These are phyloP conservation scores for Geosmithia morbida DNA, from an alignment of 2,329 filamentous ascomycete genomes.

Conservation along the genomic window DNA sequence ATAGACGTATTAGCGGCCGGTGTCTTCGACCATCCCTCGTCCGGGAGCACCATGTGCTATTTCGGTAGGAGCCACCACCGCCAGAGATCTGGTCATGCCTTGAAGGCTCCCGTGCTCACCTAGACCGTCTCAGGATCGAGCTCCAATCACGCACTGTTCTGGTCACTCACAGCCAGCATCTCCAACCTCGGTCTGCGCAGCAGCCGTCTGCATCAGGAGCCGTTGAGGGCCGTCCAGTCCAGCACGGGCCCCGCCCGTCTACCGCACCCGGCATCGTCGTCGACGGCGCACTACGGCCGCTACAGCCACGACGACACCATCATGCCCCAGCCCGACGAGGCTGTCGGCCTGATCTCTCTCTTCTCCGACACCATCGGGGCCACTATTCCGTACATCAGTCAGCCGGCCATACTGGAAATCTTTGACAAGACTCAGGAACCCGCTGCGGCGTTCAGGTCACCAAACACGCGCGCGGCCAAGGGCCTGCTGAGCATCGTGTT, in stretches of 20 bases:
- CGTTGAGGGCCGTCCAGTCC: constrained; percentile 1
- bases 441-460: neutral
- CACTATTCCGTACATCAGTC: constrained; percentile 9
- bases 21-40: constrained; percentile 12
- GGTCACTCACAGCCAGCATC: constrained; percentile 10
- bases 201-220: constrained; percentile 4
- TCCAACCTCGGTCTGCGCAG: constrained; percentile 9
- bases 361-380: constrained; percentile 15
- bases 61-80: no score
- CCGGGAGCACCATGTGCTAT: constrained; percentile 10
- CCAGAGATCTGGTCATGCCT: neutral
- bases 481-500: constrained; percentile 12
- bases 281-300: neutral
- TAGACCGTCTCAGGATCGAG: constrained; percentile 9
- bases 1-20: constrained; percentile 13
- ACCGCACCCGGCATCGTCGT: neutral
- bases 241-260: constrained; percentile 1
- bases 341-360: constrained; percentile 6
- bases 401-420: constrained; percentile 7
- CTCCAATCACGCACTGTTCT: constrained; percentile 15
- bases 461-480: no score
- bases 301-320: neutral
- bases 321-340: neutral
- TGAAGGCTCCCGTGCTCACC: neutral
- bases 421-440: constrained; percentile 6